These are phyloP conservation scores for Penicillium fimorum DNA, from an alignment of 495 filamentous ascomycete genomes.

Conservation along the genomic window DNA sequence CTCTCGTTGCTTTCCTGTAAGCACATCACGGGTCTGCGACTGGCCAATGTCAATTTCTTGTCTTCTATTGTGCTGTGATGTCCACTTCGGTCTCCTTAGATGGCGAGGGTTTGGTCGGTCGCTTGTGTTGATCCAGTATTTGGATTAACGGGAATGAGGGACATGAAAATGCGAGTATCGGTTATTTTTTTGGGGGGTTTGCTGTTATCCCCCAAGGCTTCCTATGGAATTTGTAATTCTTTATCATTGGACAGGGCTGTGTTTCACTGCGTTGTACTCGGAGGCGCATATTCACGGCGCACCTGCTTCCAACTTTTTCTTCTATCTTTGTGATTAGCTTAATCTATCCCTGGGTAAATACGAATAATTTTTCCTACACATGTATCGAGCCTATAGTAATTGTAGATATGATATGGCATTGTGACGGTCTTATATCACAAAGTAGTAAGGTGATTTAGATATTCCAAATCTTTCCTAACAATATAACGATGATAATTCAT, in stretches of 20 bases:
- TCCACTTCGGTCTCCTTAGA: background rate
- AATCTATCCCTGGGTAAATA: slow-evolving; percentile 26
- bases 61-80: slow-evolving; percentile 4
- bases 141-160: slow-evolving; percentile 24
- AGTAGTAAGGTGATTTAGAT: too few species aligned
- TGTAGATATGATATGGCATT: too few species aligned
- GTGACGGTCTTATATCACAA: too few species aligned
- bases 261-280: slow-evolving; percentile 9
- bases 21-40: background rate
- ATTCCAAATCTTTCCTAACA: background rate
- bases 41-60: background rate
- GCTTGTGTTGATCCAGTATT: slow-evolving; percentile 2
- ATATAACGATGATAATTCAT: background rate
- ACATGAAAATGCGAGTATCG: slow-evolving; percentile 29
- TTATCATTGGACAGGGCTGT: slow-evolving; percentile 7
- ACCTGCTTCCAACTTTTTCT: slow-evolving; percentile 21
- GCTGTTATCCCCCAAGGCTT: slow-evolving; percentile 12
- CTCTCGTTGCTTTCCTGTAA: slow-evolving; percentile 51
- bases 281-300: slow-evolving; percentile 30
- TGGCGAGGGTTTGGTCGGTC: background rate
- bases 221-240: slow-evolving; percentile 21
- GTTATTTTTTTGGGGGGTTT: slow-evolving; percentile 14
- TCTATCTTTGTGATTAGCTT: slow-evolving; percentile 24
- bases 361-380: background rate
- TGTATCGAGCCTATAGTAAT: background rate